Base-by-base conservation (phyloP, 1,284 basidiomycete genomes). In the Porogramme epimiltina region DNA sequence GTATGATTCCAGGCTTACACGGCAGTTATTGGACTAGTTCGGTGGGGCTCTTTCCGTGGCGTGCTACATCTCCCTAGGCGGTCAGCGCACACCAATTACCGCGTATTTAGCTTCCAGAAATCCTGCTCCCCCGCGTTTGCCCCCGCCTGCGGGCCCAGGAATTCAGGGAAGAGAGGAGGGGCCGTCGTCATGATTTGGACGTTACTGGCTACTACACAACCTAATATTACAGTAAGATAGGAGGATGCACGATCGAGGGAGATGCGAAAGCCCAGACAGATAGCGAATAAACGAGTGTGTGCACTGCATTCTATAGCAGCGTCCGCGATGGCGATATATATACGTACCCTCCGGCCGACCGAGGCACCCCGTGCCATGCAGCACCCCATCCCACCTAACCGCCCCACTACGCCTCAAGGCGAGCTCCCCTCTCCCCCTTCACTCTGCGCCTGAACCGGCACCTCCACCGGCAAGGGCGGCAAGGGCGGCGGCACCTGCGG, bases 141-240 rank as follows among this genome's bases (percentile, higher is more conserved):
- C n/a, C n/a, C n/a, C n/a, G n/a, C n/a, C n/a, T n/a, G n/a, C n/a
- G n/a, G n/a, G n/a, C n/a, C n/a, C n/a, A n/a, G n/a, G n/a, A n/a
- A n/a, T n/a, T n/a, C n/a, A n/a, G n/a, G n/a, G n/a, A n/a, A 37
- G 34, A 37, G 34, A 37, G 34, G n/a, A 37, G 34, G n/a, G 34
- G n/a, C 13, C 5, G 34, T 16, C n/a, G 13, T 13, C 16, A n/a
- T n/a, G n/a, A n/a, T 37, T 16, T 13, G 34, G 34, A 37, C n/a
- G n/a, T 37, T 16, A 25, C 13, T 39, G 25, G 15, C 31, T 48
- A 52, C 51, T 48, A 45, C 51, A 52, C 36, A 47, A 26, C 41
- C 45, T 52, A 52, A 26, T 41, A 41, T 24, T 52, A 52, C 51
- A 52, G 37, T 52, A 52, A 26, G 51, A 48, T 52, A 52, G 20